Percentiles rank a stretch among this genome's conserved stretches.
Conservation (phyloP, 352 stramenopile genomes). For the Albugo candida region DNA sequence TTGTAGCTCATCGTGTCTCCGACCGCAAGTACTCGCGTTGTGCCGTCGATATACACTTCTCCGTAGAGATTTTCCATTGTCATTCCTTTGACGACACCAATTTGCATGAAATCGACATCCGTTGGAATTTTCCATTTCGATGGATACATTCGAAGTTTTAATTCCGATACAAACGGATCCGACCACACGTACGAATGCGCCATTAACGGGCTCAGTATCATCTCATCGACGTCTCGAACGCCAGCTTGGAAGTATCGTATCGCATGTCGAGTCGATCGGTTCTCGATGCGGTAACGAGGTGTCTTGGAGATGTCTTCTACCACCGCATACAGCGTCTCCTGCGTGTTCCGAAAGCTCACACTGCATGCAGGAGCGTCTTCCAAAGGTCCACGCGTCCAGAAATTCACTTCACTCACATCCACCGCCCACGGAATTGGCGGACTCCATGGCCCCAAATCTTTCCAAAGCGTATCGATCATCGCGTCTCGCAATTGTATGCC, state of each 20-base stretch:
- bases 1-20: conserved; percentile 47
- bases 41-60: conserved; percentile 75
- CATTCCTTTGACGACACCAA: conserved; percentile 34
- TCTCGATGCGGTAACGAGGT: conserved; percentile 70
- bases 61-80: conserved; percentile 33
- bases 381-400: conserved; percentile 52
- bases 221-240: conserved; percentile 34
- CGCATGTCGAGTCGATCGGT: conserved; percentile 45
- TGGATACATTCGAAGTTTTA: conserved; percentile 37
- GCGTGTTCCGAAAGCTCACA: conserved; percentile 27
- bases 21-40: conserved; percentile 58
- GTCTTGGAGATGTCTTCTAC: conserved; percentile 45
- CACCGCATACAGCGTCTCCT: conserved; percentile 51
- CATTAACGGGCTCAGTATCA: conserved; percentile 41
- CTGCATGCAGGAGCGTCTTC: conserved; percentile 58
- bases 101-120: conserved; percentile 51
- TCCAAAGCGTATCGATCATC: conserved; percentile 16
- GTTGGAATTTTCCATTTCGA: conserved; percentile 47
- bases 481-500: conserved; percentile 47
- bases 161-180: conserved; percentile 28
- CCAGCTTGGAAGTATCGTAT: conserved; percentile 59
- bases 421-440: conserved; percentile 10
- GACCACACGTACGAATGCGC: conserved; percentile 71
- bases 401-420: conserved; percentile 10
- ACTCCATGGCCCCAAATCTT: conserved; percentile 36